A percentile compares a stretch with the other conserved stretches of the same genome.
Evolutionary conservation across 805 yeast species (phyloP).

Genomic region (Yarrowia osloensis): DNA sequence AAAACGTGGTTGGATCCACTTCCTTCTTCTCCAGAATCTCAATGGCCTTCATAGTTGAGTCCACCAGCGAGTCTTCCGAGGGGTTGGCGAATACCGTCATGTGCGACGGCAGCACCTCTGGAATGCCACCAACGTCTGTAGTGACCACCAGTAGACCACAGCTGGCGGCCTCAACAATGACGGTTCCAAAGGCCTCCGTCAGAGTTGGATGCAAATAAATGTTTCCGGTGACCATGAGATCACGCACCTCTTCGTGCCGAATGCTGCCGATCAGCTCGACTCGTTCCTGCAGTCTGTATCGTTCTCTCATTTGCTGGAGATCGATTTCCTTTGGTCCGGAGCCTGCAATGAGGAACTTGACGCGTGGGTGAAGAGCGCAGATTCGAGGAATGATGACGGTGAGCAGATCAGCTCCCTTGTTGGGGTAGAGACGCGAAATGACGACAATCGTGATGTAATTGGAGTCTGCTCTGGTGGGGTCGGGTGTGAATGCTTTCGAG

Average conservation of each 20-base stretch:
- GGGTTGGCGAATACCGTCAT: conserved; percentile 94
- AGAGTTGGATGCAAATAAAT: conserved; percentile 90
- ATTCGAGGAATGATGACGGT: conserved; percentile 83
- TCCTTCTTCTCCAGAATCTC: conserved; percentile 54
- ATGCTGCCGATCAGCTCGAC: conserved; percentile 85
- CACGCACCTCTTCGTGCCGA: conserved; percentile 88
- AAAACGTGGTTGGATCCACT: conserved; percentile 75
- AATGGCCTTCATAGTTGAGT: conserved; percentile 73
- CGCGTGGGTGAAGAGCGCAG: conserved; percentile 62
- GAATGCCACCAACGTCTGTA: conserved; percentile 95
- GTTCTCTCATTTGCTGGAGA: conserved; percentile 92
- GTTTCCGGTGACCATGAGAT: conserved; percentile 90
- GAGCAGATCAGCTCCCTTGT: conserved; percentile 90
- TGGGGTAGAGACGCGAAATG: conserved; percentile 88
- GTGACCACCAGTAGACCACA: conserved; percentile 93
- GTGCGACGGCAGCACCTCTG: conserved; percentile 88
- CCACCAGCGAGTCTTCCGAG: conserved; percentile 77
- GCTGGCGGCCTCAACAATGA: conserved; percentile 93
- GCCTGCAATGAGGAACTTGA: conserved; percentile 87
- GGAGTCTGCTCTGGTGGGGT: conserved; percentile 40
- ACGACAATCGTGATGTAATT: conserved; percentile 77
- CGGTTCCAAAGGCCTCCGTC: conserved; percentile 98
- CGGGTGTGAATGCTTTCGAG: conserved; percentile 66
- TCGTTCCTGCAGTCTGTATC: conserved; percentile 78
- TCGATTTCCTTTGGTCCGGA: conserved; percentile 96